Evolutionary conservation across 2,329 filamentous ascomycete genomes (phyloP).

Genomic region (Fusarium sterilihyphosum): DNA sequence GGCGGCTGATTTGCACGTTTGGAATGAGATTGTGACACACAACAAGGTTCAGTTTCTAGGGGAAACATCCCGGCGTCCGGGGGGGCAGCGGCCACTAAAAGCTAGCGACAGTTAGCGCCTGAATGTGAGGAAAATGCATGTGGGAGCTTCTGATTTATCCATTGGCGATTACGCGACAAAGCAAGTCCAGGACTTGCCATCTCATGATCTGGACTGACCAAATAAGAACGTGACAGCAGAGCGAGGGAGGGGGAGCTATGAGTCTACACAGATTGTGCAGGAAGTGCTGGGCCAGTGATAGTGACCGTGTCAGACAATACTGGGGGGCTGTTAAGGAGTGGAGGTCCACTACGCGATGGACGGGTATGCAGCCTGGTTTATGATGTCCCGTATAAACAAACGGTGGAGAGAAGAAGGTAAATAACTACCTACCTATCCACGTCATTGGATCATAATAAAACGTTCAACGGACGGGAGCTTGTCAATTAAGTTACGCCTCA

Average conservation of each 20-base stretch:
- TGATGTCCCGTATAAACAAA: not conserved
- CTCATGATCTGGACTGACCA: constrained; percentile 10
- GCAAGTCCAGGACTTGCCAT: constrained; percentile 2
- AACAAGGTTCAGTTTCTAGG: constrained; percentile 26
- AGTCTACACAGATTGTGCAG: constrained; percentile 8
- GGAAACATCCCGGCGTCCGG: constrained; percentile 21
- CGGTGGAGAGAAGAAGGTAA: not conserved
- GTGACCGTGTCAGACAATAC: constrained; percentile 9
- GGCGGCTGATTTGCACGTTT: constrained; percentile 20
- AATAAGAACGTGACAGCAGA: constrained; percentile 29
- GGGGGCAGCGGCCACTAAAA: constrained; percentile 33
- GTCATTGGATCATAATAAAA: not conserved
- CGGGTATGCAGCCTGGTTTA: constrained; percentile 6
- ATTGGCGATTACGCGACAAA: constrained; percentile 5
- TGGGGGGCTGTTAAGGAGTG: constrained; percentile 10
- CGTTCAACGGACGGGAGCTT: not conserved
- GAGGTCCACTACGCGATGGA: constrained; percentile 5
- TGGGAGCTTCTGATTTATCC: constrained; percentile 24
- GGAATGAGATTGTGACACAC: not conserved
- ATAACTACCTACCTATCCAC: not conserved
- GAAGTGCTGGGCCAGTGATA: constrained; percentile 13
- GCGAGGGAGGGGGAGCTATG: constrained; percentile 12
- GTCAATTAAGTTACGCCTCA: not conserved
- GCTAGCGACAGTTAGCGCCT: constrained; percentile 29
- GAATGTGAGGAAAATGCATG: constrained; percentile 6